Conservation (phyloP, 768 basidiomycete species). For the Leccinellum luteum region DNA sequence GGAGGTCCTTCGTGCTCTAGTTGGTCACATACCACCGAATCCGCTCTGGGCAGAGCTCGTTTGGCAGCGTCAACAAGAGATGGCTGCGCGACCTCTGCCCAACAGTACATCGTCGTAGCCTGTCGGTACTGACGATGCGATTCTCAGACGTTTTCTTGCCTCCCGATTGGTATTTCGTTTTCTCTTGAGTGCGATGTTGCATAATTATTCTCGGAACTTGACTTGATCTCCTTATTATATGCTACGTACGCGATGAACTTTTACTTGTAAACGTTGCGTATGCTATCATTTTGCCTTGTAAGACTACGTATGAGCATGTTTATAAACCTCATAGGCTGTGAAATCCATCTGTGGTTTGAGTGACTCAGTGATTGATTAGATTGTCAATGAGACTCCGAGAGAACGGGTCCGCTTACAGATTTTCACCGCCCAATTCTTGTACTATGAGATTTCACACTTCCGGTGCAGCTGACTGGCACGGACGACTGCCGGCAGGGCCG, state of each 20-base stretch:
- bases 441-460: too few species aligned
- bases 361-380: too few species aligned
- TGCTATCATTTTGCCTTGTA: conserved; percentile 24
- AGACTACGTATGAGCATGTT: conserved; percentile 14
- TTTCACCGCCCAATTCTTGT: too few species aligned
- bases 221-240: conserved; percentile 9
- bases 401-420: too few species aligned
- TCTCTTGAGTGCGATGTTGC: not conserved
- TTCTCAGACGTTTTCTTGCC: conserved; percentile 6
- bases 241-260: conserved; percentile 12
- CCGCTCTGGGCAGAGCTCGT: conserved; percentile 91
- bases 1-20: conserved; percentile 76
- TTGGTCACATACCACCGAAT: conserved; percentile 89
- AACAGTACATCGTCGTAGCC: conserved; percentile 1
- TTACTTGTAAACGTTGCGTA: conserved; percentile 2
- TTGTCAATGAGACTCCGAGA: too few species aligned
- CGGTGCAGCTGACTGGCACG: too few species aligned
- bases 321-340: conserved; percentile 17
- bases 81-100: conserved; percentile 16
- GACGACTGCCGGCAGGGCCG: too few species aligned
- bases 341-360: not conserved
- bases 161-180: conserved; percentile 8
- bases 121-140: not conserved
- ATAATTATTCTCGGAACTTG: conserved; percentile 2
- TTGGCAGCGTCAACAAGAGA: conserved; percentile 74